Evolutionary conservation across 805 yeast genomes (phyloP), one percentile per base, ranked within the genome.

Genomic region (Kuraishia hungarica): DNA sequence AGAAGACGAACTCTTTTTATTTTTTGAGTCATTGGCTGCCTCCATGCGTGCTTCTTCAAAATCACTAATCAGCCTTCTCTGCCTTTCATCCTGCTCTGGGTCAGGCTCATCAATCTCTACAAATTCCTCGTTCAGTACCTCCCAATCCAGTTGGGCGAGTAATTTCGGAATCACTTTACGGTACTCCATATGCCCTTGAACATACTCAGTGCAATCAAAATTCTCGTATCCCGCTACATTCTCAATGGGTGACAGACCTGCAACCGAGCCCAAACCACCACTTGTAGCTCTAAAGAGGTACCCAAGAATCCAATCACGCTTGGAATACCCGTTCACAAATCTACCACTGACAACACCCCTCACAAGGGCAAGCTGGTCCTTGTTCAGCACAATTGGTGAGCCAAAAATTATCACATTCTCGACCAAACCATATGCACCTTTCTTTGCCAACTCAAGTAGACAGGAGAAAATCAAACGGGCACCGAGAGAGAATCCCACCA

Each of bases 161-260:
- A 94, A 76, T 61, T 82, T 82, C 1, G 99, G 99, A 80, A 94
- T 90, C 13, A 90, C 91, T 58, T 86, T 86, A 72, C 99, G 86
- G 71, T 94, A 94, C n/a, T 87, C 90, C 97, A 94, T 89, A 72
- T 94, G 99, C 1, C 99, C 99, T 57, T 87, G 91, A 2, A 93
- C 97, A 54, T 77, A 63, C 20, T 84, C 90, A 0, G 98, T 88
- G 64, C 96, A 89, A 65, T 94, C 96, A 59, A 86, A 78, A 68
- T 93, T 93, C 60, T 91, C 96, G 29, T 94, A 75, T 0, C 86
- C 88, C 23, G 79, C 76, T 21, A 82, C 72, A 21, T 70, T 74
- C 54, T 82, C 85, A 43, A 93, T 79, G 3, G 92, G 86, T 0
- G 96, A 84, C 28, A 94, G 75, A 0, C 99, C 99, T 4, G 93